phyloP scores from a whole-genome alignment of 176 grass and related monocot species.

The Stipa capillata region DNA sequence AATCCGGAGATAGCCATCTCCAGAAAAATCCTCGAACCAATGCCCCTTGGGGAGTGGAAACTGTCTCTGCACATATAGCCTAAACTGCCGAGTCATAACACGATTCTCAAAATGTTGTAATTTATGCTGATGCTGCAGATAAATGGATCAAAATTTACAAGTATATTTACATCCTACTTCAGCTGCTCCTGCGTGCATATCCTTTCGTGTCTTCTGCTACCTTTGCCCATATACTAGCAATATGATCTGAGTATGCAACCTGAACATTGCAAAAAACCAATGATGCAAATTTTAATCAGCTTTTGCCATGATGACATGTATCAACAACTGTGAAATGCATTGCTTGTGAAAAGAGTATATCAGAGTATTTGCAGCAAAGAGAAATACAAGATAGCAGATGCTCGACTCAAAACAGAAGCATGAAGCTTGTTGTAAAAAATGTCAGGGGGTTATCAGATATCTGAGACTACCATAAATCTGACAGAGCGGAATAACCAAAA shows the following conservation, averaged over 20 bases:
- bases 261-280: slow-evolving; percentile 20
- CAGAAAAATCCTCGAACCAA: not conserved
- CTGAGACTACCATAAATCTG: too few relatives aligned
- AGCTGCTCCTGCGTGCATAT: slow-evolving; percentile 24
- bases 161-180: slow-evolving; percentile 45
- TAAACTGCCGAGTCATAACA: not conserved
- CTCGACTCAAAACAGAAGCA: too few relatives aligned
- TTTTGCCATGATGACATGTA: not conserved
- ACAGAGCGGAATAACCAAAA: too few relatives aligned
- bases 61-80: not conserved
- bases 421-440: too few relatives aligned
- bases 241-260: slow-evolving; percentile 57
- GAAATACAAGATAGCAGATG: too few relatives aligned
- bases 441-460: too few relatives aligned
- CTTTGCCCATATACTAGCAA: slow-evolving; percentile 61
- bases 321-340: not conserved
- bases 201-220: slow-evolving; percentile 67
- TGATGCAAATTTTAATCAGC: not conserved
- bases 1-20: not conserved
- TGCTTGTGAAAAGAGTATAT: not conserved
- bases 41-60: not conserved
- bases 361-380: too few relatives aligned
- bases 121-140: not conserved
- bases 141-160: slow-evolving; percentile 8
- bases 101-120: slow-evolving; percentile 13